Base-by-base conservation (phyloP, 495 filamentous ascomycete species). In the Daldinia childiae region DNA sequence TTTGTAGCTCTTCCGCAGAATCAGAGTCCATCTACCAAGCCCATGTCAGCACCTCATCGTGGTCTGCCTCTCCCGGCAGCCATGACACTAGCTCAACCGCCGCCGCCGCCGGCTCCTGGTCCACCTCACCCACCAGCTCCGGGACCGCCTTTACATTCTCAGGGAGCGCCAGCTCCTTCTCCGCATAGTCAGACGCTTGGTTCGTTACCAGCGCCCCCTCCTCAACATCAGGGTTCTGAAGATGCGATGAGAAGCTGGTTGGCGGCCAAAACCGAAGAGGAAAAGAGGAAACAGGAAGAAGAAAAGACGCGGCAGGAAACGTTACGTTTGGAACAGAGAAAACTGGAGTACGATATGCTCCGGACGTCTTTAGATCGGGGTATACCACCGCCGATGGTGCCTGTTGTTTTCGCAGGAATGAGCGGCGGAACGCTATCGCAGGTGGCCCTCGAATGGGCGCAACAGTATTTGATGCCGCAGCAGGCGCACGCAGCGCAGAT, bases 351-450 rank as follows among this genome's bases (percentile, higher is more conserved):
- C 76, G 88, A 90, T 57, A 97, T 99, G 81, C 79, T 99, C 62
- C 84, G 88, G 66, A 92, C 95, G 62, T 93, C 94, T 34, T 78
- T 97, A 66, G 83, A 86, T 64, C 89, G 91, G 27, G 93, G 93
- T 21, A 87, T 99, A 39, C 94, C 95, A 19, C 93, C 94, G 39
- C 84, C 91, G 43, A 87, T 97, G 85, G 87, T 98, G 39, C 95
- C 95, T 17, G 85, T 96, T 69, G 91, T 99, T 57, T 97, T 98
- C 77, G 91, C 91, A 12, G 92, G 92, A 41, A 91, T 96, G 79
- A 90, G 89, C 56, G 88, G 90, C 32, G 90, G 89, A 63, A 76
- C 89, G 8, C 82, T 85, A 34, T 74, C 82, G 17, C 83, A 85
- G 52, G 80, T 76, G 12, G 82, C 88, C 19, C 83, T 91, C 54